Percentiles rank a stretch among this genome's conserved stretches.
These are phyloP conservation scores for Nannizziopsis arthrosporioides DNA, from an alignment of 2,329 filamentous ascomycete species.

Conservation along the genomic window DNA sequence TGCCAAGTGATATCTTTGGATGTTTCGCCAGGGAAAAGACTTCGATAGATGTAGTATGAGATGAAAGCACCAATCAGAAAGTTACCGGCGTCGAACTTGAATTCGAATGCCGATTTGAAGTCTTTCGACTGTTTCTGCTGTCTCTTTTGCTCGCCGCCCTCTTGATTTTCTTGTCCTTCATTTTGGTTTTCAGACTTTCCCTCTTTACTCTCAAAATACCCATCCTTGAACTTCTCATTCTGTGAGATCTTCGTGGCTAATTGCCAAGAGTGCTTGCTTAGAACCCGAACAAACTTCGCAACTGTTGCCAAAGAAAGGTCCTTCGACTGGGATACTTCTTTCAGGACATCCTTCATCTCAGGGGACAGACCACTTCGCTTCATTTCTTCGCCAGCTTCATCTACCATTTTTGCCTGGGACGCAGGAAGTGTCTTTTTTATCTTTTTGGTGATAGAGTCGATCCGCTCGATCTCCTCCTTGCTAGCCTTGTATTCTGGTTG, in stretches of 20 bases:
- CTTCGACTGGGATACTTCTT: conserved; percentile 39
- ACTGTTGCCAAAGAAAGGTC: conserved; percentile 44
- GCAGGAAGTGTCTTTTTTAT: conserved; percentile 50
- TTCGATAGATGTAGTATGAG: conserved; percentile 51
- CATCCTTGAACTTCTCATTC: conserved; percentile 18
- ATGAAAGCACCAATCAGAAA: conserved; percentile 48
- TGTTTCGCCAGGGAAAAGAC: conserved; percentile 55
- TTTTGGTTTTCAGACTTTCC: conserved; percentile 3
- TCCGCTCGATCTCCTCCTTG: conserved; percentile 44
- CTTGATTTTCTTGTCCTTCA: conserved; percentile 15
- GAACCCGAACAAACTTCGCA: conserved; percentile 49
- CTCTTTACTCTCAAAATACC: conserved; percentile 2
- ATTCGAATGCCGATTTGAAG: conserved; percentile 30
- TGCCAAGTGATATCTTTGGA: conserved; percentile 90
- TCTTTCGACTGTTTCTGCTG: conserved; percentile 24
- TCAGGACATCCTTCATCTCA: conserved; percentile 55
- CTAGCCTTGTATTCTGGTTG: conserved; percentile 37
- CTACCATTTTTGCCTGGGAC: conserved; percentile 49
- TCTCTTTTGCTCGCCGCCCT: conserved; percentile 22
- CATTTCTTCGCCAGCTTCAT: conserved; percentile 50
- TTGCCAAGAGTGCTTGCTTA: conserved; percentile 46
- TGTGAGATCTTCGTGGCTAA: conserved; percentile 30
- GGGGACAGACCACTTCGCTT: conserved; percentile 57
- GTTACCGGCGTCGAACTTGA: conserved; percentile 45
- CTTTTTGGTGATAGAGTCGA: conserved; percentile 47